Percentiles rank a stretch among this genome's conserved stretches.
These are phyloP conservation scores for Coemansia sp. DNA, from an alignment of 192 early-diverging fungal species.

Conservation along the genomic window DNA sequence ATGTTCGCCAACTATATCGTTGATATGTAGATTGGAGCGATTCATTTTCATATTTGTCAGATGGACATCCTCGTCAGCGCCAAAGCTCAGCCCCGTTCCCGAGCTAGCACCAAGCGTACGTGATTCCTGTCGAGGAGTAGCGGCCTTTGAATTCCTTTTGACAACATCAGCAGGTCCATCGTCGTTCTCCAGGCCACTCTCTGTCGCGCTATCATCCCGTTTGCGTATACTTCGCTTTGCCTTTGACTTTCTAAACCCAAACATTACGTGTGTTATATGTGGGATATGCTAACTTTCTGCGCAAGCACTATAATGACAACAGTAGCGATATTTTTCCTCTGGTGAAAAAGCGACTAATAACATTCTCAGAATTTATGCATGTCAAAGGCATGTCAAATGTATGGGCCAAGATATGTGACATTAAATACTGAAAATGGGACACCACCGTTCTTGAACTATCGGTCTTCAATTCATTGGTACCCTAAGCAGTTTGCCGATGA, in stretches of 20 bases:
- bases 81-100: conserved; percentile 17
- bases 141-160: conserved; percentile 25
- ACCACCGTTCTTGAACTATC: no score
- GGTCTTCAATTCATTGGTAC: no score
- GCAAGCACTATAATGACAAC: no score
- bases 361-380: no score
- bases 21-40: not conserved
- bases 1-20: conserved; percentile 4
- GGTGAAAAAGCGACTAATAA: not conserved
- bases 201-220: conserved; percentile 15
- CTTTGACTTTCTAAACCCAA: conserved; percentile 48
- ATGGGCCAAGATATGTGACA: no score
- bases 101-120: conserved; percentile 9
- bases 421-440: no score
- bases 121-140: not conserved
- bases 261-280: conserved; percentile 11
- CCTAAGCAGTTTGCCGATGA: no score
- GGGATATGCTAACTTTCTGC: no score
- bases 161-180: conserved; percentile 24
- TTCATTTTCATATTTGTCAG: conserved; percentile 1
- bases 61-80: not conserved
- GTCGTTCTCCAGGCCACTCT: conserved; percentile 9
- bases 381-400: no score
- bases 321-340: no score
- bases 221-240: conserved; percentile 45